Conservation (phyloP, 345 rosid genomes). For the Melaleuca alternifolia region DNA sequence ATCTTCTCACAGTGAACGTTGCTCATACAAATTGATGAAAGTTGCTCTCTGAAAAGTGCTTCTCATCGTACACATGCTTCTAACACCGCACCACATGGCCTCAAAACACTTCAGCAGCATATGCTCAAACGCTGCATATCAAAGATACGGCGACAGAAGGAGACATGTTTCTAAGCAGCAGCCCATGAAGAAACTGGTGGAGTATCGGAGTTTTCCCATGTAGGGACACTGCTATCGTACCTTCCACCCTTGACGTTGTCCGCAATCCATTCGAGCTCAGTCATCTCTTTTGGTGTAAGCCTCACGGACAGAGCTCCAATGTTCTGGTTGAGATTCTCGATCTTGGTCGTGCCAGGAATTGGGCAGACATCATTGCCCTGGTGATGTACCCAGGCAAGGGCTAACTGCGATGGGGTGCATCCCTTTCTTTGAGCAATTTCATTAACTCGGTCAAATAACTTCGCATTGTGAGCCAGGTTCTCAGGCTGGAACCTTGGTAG, state of each 20-base stretch:
- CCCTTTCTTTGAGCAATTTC: slow-evolving; percentile 37
- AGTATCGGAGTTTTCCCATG: slow-evolving; percentile 35
- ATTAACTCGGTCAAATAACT: slow-evolving; percentile 26
- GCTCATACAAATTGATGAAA: background rate
- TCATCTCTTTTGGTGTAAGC: slow-evolving; percentile 43
- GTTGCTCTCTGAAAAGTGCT: background rate
- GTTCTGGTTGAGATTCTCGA: slow-evolving; percentile 49
- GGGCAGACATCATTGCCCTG: slow-evolving; percentile 63
- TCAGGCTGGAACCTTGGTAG: slow-evolving; percentile 56
- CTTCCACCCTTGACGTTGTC: slow-evolving; percentile 39
- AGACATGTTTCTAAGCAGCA: background rate
- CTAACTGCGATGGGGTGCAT: slow-evolving; percentile 54
- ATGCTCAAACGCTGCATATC: background rate
- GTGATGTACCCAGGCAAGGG: slow-evolving; percentile 65
- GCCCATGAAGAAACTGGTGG: slow-evolving; percentile 52
- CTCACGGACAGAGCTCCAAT: slow-evolving; percentile 49
- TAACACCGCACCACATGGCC: background rate
- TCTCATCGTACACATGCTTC: background rate
- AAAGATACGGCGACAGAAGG: background rate
- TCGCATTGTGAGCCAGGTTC: slow-evolving; percentile 46
- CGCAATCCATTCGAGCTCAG: slow-evolving; percentile 44
- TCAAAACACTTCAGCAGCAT: background rate
- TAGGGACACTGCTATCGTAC: background rate
- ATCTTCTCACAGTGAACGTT: background rate
- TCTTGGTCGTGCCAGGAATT: slow-evolving; percentile 64